phyloP scores from a whole-genome alignment of 495 filamentous ascomycete species.

The Tuber aestivum region DNA sequence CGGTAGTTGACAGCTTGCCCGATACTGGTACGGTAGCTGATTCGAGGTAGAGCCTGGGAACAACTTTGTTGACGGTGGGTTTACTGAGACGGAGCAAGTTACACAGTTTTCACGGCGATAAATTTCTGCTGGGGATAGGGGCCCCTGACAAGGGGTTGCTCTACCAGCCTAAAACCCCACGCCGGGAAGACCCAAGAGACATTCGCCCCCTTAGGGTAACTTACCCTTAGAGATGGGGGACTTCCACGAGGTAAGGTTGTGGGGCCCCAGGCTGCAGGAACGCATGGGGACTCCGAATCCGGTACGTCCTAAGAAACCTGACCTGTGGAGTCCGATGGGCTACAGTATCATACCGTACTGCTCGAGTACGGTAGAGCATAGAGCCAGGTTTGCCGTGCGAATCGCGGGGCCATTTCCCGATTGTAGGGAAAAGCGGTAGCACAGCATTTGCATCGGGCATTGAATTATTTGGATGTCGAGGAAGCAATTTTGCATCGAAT shows the following conservation, averaged over 20 bases:
- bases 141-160: neutral
- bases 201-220: neutral
- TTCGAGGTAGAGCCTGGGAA: neutral
- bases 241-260: neutral
- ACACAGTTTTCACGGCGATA: no score
- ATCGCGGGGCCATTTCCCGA: neutral
- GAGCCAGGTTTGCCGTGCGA: neutral
- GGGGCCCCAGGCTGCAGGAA: neutral
- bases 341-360: no score
- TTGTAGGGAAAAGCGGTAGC: neutral
- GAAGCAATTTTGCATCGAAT: neutral
- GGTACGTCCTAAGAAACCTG: neutral
- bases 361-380: neutral
- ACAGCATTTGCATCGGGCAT: neutral
- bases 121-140: neutral
- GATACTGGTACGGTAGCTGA: neutral
- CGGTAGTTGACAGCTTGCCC: neutral
- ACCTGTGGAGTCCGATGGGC: neutral
- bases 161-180: neutral
- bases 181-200: neutral
- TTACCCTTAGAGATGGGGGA: neutral
- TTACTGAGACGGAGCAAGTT: neutral
- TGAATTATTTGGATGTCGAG: neutral
- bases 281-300: neutral
- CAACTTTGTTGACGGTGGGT: neutral